Percentiles rank a stretch among this genome's conserved stretches.
phyloP scores from a whole-genome alignment of 2,329 filamentous ascomycete species.

The Shiraia bambusicola region DNA sequence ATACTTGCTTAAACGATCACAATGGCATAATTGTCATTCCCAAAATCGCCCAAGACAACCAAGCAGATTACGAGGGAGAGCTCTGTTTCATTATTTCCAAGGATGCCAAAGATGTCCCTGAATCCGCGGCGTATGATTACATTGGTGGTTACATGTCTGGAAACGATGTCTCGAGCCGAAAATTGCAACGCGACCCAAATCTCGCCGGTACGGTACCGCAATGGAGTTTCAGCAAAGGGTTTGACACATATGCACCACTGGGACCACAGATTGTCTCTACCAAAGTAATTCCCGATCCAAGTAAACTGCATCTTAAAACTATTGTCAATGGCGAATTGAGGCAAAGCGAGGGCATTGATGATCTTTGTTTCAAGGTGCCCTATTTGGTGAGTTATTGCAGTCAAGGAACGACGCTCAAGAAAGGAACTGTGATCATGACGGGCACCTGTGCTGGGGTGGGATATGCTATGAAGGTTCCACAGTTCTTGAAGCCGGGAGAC shows the following conservation, averaged over 20 bases:
- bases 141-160: constrained; percentile 57
- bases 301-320: constrained; percentile 48
- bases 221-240: constrained; percentile 60
- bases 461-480: constrained; percentile 46
- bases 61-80: constrained; percentile 48
- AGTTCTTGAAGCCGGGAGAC: constrained; percentile 40
- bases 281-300: constrained; percentile 48
- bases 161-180: constrained; percentile 59
- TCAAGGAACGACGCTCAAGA: constrained; percentile 49
- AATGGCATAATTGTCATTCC: constrained; percentile 50
- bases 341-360: constrained; percentile 53
- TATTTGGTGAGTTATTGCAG: constrained; percentile 51
- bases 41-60: constrained; percentile 51
- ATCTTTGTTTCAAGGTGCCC: constrained; percentile 51
- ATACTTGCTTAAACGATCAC: constrained; percentile 45
- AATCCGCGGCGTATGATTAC: constrained; percentile 50
- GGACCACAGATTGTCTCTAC: constrained; percentile 53
- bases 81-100: constrained; percentile 54
- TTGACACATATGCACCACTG: constrained; percentile 58
- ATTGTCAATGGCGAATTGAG: constrained; percentile 52
- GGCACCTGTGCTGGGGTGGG: constrained; percentile 46
- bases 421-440: constrained; percentile 54
- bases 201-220: constrained; percentile 57
- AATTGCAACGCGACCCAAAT: constrained; percentile 53
- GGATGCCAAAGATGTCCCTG: constrained; percentile 53